Conservation (phyloP, 2,329 filamentous ascomycete species). For the Paecilomyces dactylethromorphus region DNA sequence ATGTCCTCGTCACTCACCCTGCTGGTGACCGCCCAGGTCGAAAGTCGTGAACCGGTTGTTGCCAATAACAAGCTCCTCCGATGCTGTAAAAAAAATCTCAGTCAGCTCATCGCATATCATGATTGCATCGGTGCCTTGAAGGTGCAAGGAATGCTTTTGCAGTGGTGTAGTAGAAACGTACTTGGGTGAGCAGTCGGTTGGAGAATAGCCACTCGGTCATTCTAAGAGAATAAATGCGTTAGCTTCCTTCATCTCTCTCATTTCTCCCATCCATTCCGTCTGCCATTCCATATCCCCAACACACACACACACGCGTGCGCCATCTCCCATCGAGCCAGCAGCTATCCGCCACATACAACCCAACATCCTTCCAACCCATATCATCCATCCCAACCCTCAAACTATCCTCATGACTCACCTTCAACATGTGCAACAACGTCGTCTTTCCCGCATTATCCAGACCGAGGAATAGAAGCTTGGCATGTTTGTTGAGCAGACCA, state of each 20-base stretch:
- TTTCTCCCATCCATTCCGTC: background rate
- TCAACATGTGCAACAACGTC: slow-evolving; percentile 89
- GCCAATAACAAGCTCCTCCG: slow-evolving; percentile 86
- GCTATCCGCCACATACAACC: background rate
- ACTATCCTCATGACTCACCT: slow-evolving; percentile 51
- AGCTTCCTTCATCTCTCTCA: slow-evolving; percentile 5
- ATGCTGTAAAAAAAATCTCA: slow-evolving; percentile 48
- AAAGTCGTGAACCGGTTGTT: slow-evolving; percentile 94
- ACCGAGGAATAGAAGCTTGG: slow-evolving; percentile 87
- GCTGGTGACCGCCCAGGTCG: slow-evolving; percentile 87
- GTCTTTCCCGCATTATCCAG: slow-evolving; percentile 95
- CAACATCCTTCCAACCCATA: background rate
- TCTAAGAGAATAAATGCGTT: slow-evolving; percentile 45
- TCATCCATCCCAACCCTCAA: background rate
- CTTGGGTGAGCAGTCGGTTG: slow-evolving; percentile 88
- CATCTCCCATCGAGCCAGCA: background rate
- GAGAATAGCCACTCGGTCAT: slow-evolving; percentile 85
- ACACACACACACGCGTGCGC: slow-evolving; percentile 1
- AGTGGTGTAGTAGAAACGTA: slow-evolving; percentile 41
- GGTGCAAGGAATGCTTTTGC: background rate
- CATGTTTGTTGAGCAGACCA: slow-evolving; percentile 89
- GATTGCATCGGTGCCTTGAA: background rate
- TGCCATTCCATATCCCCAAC: background rate
- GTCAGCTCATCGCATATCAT: slow-evolving; percentile 1
- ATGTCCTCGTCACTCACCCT: slow-evolving; percentile 51